Evolutionary conservation across 805 yeast genomes (phyloP).

Genomic region (Cephaloascus fragrans): DNA sequence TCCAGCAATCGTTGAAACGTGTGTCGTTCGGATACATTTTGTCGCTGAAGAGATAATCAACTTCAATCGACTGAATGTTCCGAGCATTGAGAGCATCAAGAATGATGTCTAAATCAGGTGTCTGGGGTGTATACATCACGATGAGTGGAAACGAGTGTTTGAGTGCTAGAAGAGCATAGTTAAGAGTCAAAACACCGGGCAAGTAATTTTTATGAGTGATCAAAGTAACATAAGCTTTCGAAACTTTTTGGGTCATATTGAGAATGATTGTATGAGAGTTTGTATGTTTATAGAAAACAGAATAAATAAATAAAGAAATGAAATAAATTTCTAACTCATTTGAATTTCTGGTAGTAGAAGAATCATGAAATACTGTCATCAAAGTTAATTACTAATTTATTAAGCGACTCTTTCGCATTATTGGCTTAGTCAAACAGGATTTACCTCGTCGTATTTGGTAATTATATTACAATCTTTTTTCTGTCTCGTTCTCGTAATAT

Average conservation of each 20-base stretch:
- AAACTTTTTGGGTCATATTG: background rate
- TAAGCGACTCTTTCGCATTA: too few relatives aligned
- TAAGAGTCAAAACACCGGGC: constrained; percentile 40
- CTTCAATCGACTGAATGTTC: constrained; percentile 28
- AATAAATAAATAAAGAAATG: too few relatives aligned
- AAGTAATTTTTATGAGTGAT: constrained; percentile 43
- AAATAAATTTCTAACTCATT: too few relatives aligned
- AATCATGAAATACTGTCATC: too few relatives aligned
- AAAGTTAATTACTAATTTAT: too few relatives aligned
- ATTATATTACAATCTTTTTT: too few relatives aligned
- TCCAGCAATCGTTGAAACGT: constrained; percentile 53
- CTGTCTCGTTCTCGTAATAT: too few relatives aligned
- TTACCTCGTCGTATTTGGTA: too few relatives aligned
- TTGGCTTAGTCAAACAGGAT: too few relatives aligned
- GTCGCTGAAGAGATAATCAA: constrained; percentile 27
- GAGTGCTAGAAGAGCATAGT: constrained; percentile 31
- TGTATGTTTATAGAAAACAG: too few relatives aligned
- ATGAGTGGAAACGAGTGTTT: constrained; percentile 41
- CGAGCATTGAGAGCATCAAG: constrained; percentile 26
- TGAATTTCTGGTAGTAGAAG: too few relatives aligned
- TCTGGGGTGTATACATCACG: constrained; percentile 36
- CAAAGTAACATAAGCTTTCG: constrained; percentile 43
- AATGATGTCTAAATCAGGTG: constrained; percentile 30
- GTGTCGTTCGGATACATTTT: constrained; percentile 40
- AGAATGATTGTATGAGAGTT: too few relatives aligned